Evolutionary conservation across 352 stramenopile species (phyloP).

Genomic region (Pythium graminicola): DNA sequence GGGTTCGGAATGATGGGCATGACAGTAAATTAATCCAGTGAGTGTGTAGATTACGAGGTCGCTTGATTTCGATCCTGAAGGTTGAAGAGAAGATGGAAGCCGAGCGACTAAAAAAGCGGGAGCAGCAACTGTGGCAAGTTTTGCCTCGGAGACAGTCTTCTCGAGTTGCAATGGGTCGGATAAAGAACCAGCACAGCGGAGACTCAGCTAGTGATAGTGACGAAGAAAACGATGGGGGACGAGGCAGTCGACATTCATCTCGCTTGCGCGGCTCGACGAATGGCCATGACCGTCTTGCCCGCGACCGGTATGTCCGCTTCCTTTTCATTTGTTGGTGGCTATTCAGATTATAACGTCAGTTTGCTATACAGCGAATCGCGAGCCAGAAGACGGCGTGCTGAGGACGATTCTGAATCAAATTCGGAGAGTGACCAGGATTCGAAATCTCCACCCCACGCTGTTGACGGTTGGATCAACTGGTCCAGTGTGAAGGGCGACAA

Average conservation of each 20-base stretch:
- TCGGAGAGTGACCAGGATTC: slow-evolving; percentile 28
- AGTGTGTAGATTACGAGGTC: slow-evolving; percentile 41
- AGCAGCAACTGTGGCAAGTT: slow-evolving; percentile 64
- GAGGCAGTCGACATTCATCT: neutral
- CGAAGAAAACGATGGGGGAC: slow-evolving; percentile 1
- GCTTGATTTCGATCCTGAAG: slow-evolving; percentile 76
- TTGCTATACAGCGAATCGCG: slow-evolving; percentile 48
- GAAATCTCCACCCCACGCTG: neutral
- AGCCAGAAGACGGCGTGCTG: slow-evolving; percentile 44
- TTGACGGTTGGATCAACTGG: slow-evolving; percentile 72
- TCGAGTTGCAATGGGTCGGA: slow-evolving; percentile 70
- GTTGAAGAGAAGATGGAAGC: slow-evolving; percentile 63
- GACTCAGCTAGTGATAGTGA: slow-evolving; percentile 50
- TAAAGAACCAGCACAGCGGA: slow-evolving; percentile 52
- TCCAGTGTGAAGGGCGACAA: slow-evolving; percentile 39
- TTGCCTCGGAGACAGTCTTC: slow-evolving; percentile 77
- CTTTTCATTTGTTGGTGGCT: neutral
- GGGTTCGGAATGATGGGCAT: neutral
- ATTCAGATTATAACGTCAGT: neutral
- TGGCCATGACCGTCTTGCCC: slow-evolving; percentile 34
- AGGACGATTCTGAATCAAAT: slow-evolving; percentile 40
- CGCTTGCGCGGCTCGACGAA: slow-evolving; percentile 1
- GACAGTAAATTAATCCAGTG: neutral
- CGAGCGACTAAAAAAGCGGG: slow-evolving; percentile 56
- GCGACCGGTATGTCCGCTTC: slow-evolving; percentile 43